Conservation (phyloP, 2,329 filamentous ascomycete genomes). For the Bipolaris bicolor region DNA sequence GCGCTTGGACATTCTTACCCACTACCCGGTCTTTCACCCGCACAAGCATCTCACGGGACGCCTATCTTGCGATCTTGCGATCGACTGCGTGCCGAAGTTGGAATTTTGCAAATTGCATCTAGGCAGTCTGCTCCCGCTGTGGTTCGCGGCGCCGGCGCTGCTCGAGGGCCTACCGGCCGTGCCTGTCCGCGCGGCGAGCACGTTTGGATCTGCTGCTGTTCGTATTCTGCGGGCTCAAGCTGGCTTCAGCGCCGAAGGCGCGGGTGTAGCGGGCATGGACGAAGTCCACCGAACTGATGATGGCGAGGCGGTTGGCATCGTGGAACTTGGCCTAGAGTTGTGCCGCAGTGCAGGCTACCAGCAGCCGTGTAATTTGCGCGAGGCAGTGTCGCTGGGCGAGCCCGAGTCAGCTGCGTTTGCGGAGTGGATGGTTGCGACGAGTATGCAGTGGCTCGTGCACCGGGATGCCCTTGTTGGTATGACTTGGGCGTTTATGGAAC, state of each 20-base stretch:
- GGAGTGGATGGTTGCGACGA: constrained; percentile 20
- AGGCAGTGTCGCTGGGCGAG: constrained; percentile 27
- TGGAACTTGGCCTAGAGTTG: constrained; percentile 44
- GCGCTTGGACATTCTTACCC: constrained; percentile 9
- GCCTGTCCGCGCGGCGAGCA: constrained; percentile 44
- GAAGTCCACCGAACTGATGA: constrained; percentile 40
- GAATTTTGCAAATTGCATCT: constrained; percentile 2
- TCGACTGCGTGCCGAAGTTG: background rate
- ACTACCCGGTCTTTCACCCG: constrained; percentile 19
- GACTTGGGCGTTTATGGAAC: constrained; percentile 42
- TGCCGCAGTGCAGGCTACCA: constrained; percentile 22
- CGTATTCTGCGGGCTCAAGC: constrained; percentile 50
- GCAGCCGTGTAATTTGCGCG: constrained; percentile 29
- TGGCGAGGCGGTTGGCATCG: constrained; percentile 35
- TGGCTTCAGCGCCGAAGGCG: constrained; percentile 48
- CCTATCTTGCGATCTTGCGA: background rate
- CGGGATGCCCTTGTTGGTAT: constrained; percentile 41
- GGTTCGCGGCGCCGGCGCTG: constrained; percentile 48
- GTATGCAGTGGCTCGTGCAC: constrained; percentile 29
- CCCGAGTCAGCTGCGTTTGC: constrained; percentile 50
- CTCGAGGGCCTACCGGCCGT: constrained; percentile 48
- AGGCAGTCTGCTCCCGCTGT: constrained; percentile 44
- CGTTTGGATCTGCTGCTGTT: constrained; percentile 45
- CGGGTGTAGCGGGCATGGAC: constrained; percentile 51
- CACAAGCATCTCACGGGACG: background rate